phyloP scores from a whole-genome alignment of 345 rosid species.

The Viola odorata region DNA sequence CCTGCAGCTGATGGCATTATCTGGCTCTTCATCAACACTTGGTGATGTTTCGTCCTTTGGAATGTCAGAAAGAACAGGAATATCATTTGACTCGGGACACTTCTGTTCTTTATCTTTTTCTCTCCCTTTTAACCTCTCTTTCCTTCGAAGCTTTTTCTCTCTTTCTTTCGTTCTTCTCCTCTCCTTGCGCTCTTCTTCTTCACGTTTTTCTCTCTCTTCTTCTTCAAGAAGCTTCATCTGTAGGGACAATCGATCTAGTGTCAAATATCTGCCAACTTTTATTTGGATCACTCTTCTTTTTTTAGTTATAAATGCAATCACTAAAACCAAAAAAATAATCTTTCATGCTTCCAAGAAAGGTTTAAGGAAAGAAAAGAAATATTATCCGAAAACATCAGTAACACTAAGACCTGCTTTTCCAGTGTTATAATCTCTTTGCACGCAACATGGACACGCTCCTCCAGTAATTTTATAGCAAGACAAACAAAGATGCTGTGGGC shows the following conservation, averaged over 20 bases:
- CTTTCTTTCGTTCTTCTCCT: slow-evolving; percentile 81
- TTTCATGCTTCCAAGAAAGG: background rate
- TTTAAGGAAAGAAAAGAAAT: slow-evolving; percentile 7
- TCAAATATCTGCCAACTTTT: too few relatives aligned
- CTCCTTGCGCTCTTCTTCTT: slow-evolving; percentile 90
- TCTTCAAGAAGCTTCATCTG: slow-evolving; percentile 92
- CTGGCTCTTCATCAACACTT: slow-evolving; percentile 39
- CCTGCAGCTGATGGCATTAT: slow-evolving; percentile 28
- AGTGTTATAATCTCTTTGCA: slow-evolving; percentile 89
- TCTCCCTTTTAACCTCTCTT: slow-evolving; percentile 88
- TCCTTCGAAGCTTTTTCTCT: slow-evolving; percentile 88
- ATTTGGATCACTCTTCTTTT: too few relatives aligned
- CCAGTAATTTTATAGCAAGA: slow-evolving; percentile 73
- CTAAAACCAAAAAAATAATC: background rate
- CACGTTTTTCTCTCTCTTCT: slow-evolving; percentile 93
- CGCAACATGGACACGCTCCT: slow-evolving; percentile 90
- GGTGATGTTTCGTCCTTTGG: slow-evolving; percentile 39
- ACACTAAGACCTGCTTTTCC: slow-evolving; percentile 75
- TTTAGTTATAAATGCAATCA: background rate
- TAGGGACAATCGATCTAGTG: slow-evolving; percentile 8
- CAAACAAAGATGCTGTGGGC: slow-evolving; percentile 95
- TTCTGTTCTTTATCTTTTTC: slow-evolving; percentile 66
- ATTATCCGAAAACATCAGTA: slow-evolving; percentile 10
- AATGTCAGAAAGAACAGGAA: slow-evolving; percentile 18
- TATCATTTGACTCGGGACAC: slow-evolving; percentile 28